Conservation (phyloP, 305 asterid genomes). For the Petunia hybrid region DNA sequence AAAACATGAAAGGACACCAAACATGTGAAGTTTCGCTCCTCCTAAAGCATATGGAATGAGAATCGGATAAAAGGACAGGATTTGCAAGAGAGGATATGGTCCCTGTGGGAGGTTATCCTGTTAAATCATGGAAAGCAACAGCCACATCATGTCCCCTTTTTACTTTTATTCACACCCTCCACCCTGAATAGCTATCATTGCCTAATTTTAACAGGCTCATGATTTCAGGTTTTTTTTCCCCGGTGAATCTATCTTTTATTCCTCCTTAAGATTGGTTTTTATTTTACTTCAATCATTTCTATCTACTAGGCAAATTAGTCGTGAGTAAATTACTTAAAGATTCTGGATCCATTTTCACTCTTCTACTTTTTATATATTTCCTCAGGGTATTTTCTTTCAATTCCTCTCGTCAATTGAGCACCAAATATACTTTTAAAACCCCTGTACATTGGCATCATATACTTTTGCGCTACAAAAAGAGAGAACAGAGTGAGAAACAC, state of each 20-base stretch:
- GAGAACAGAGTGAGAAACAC: neutral
- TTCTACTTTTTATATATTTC: neutral
- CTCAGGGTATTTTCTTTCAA: neutral
- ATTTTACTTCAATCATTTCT: neutral
- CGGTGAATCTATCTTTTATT: neutral
- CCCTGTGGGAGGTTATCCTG: conserved; percentile 8
- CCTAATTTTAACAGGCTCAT: neutral
- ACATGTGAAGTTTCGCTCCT: neutral
- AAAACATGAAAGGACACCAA: neutral
- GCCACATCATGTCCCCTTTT: neutral
- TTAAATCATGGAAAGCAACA: conserved; percentile 25
- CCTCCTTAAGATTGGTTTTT: neutral
- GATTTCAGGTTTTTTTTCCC: neutral
- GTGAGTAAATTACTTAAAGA: neutral
- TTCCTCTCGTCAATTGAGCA: neutral
- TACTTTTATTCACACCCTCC: neutral
- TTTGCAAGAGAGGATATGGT: conserved; percentile 12
- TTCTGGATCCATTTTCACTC: neutral
- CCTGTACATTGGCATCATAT: neutral
- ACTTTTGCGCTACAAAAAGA: neutral
- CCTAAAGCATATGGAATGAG: neutral
- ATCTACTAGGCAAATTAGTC: neutral
- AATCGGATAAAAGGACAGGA: neutral
- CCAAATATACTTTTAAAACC: neutral
- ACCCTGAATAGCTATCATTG: conserved; percentile 4